Evolutionary conservation across 176 grass and related monocot species (phyloP).

Genomic region (Oryza coarctata): DNA sequence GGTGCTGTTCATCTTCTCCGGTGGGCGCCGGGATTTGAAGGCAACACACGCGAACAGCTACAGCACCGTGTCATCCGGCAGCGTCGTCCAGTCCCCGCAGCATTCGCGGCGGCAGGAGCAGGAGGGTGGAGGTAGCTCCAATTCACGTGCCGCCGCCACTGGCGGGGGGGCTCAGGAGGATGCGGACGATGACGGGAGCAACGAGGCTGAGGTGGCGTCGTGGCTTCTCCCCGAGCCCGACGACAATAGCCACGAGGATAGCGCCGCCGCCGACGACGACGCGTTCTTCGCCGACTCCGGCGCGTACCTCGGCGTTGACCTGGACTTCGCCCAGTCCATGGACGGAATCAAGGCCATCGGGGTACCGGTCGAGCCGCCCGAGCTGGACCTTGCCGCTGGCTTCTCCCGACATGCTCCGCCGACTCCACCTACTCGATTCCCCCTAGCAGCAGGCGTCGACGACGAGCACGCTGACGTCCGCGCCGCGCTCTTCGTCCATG

Average conservation of each 20-base stretch:
- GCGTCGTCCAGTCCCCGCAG: constrained; percentile 76
- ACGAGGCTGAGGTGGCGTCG: constrained; percentile 73
- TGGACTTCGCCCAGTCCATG: constrained; percentile 42
- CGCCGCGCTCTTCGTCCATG: too few relatives aligned
- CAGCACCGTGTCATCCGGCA: constrained; percentile 80
- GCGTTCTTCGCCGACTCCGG: constrained; percentile 38
- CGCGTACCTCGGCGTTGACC: constrained; percentile 46
- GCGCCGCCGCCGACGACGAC: neutral
- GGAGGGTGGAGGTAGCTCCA: too few relatives aligned
- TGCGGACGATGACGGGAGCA: constrained; percentile 42
- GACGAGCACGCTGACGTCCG: too few relatives aligned
- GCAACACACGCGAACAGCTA: constrained; percentile 64
- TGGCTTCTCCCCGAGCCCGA: constrained; percentile 71
- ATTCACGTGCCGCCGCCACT: too few relatives aligned
- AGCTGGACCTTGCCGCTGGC: constrained; percentile 23
- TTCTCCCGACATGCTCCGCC: too few relatives aligned
- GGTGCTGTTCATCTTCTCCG: too few relatives aligned
- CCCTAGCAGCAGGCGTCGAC: too few relatives aligned
- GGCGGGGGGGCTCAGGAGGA: neutral
- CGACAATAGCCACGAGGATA: constrained; percentile 31
- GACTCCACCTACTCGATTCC: too few relatives aligned
- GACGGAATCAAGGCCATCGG: constrained; percentile 53
- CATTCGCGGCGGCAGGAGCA: too few relatives aligned
- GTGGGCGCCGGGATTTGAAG: too few relatives aligned
- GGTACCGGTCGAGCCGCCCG: constrained; percentile 32